Percentiles rank a stretch among this genome's conserved stretches.
These are phyloP conservation scores for Cynara cardunculus DNA, from an alignment of 129 eudicot genomes.

Conservation along the genomic window DNA sequence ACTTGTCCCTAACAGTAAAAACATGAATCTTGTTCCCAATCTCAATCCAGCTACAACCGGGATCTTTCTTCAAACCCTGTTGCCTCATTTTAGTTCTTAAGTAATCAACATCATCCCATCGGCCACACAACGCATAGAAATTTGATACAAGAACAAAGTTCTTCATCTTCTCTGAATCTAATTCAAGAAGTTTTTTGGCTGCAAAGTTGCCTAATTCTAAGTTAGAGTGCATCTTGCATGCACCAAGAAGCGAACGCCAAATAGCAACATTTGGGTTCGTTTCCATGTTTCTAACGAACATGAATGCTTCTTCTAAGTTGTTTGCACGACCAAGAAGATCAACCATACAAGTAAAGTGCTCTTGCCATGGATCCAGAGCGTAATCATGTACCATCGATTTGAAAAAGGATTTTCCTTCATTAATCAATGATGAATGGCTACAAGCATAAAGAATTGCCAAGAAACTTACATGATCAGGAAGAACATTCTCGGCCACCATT, in stretches of 20 bases:
- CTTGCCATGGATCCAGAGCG: conserved; percentile 75
- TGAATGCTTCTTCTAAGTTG: conserved; percentile 59
- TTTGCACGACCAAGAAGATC: conserved; percentile 87
- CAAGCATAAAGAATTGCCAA: conserved; percentile 81
- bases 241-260: conserved; percentile 84
- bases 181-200: conserved; percentile 56
- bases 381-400: conserved; percentile 47
- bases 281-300: conserved; percentile 54
- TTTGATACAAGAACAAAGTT: conserved; percentile 80
- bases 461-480: conserved; percentile 75
- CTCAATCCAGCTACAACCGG: conserved; percentile 98
- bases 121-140: conserved; percentile 47
- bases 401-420: conserved; percentile 57
- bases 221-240: conserved; percentile 62
- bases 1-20: conserved; percentile 57
- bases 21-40: conserved; percentile 55
- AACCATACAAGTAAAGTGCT: conserved; percentile 80
- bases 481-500: conserved; percentile 49
- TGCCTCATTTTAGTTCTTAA: conserved; percentile 65
- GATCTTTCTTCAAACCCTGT: conserved; percentile 72
- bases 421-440: conserved; percentile 68
- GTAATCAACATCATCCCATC: conserved; percentile 68
- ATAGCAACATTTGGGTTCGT: conserved; percentile 54
- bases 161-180: conserved; percentile 59
- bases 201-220: conserved; percentile 60